phyloP scores from a whole-genome alignment of 1,284 basidiomycete species.

The Trichosporon sp. region DNA sequence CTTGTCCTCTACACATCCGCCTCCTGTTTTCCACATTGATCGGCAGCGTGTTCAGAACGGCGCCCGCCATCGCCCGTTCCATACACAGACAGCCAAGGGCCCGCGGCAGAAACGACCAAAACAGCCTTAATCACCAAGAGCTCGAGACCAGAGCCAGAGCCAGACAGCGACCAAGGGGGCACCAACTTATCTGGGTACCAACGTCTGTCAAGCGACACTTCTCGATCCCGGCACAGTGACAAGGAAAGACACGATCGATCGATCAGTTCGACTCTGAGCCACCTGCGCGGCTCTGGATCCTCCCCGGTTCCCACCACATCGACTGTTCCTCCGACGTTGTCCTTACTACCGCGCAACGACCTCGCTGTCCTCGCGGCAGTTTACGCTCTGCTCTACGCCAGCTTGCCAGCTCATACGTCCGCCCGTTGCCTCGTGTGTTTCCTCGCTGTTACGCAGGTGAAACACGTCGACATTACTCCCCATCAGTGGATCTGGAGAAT shows the following conservation, averaged over 20 bases:
- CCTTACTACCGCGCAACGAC: background rate
- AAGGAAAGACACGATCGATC: background rate
- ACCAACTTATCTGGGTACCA: background rate
- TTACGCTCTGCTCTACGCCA: background rate
- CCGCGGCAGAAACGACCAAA: background rate
- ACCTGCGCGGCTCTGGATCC: background rate
- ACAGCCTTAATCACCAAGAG: background rate
- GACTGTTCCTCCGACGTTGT: background rate
- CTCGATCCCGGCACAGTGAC: background rate
- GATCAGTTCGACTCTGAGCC: background rate
- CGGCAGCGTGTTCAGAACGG: background rate
- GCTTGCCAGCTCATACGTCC: background rate
- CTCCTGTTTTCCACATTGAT: background rate
- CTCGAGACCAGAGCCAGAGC: background rate
- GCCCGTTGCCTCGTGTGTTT: background rate
- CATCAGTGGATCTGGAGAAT: background rate
- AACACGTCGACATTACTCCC: slow-evolving; percentile 4
- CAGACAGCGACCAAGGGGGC: background rate
- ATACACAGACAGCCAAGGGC: background rate
- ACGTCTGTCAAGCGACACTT: background rate
- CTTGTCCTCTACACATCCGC: background rate
- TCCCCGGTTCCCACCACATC: background rate
- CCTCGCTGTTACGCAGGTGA: background rate
- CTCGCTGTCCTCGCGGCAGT: background rate
- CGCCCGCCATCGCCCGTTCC: background rate